Evolutionary conservation across 306 rosid genomes (phyloP), one percentile per base, ranked within the genome.

Genomic region (Acacia confusa): DNA sequence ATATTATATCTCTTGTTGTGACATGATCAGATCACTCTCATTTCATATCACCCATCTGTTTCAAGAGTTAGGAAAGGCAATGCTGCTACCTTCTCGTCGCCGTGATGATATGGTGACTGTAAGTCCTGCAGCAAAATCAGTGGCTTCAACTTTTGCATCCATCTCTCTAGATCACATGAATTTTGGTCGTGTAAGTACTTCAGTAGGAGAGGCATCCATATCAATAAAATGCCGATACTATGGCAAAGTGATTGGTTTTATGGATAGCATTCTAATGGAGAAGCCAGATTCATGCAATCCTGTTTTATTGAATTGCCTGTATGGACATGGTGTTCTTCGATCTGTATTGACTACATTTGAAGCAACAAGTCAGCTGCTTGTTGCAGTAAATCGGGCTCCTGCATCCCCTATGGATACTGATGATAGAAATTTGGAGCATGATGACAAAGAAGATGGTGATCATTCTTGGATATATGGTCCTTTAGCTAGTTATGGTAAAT

Each of bases 321-420:
- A 91, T 86, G 97, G 97, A 47, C 89, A 83, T 75, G 99, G 98
- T 84, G 98, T 93, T 81, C 61, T 91, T 84, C 92, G 89, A 65
- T 92, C 89, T 84, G 92, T 96, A 50, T 84, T 96, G 91, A 96
- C 98, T 72, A 96, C 99, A 67, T 96, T 96, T 91, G 99, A 91
- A 84, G 99, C 99, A 70, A 96, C 99, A 68, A 96, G 99, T 84
- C 97, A 96, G 84, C 86, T 96, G 83, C 95, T 92, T 80, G 92
- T 94, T 82, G 83, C 97, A 5, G 90, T 92, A 30, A 92, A 91
- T 72, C 81, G 97, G 75, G 84, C 87, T 70, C 97, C 97, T 82
- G 92, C 95, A 71, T 94, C 98, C 4, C 99, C 98, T 61, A 96
- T 96, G 99, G 99, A 96, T 82, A 96, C 95, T 22, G 99, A 96